These are phyloP conservation scores for Cryptococcus amylolentus DNA, from an alignment of 1,284 basidiomycete genomes.

Conservation along the genomic window DNA sequence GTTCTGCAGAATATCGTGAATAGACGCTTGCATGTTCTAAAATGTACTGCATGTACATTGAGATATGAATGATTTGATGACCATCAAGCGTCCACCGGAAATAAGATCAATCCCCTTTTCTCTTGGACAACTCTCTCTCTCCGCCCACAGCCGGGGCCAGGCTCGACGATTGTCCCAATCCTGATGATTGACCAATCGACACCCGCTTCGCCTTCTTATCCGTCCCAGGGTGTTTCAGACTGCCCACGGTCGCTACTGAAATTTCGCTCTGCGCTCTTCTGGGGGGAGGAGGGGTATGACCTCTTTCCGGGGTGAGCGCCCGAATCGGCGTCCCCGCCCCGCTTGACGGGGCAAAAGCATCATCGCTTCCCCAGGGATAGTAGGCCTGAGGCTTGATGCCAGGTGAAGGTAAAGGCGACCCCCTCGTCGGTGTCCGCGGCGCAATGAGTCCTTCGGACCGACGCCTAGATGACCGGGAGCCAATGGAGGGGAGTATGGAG, in stretches of 20 bases:
- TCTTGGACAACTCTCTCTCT: constrained; percentile 1
- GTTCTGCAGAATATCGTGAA: neutral
- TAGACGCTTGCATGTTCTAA: neutral
- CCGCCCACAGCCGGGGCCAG: neutral
- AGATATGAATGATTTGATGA: neutral
- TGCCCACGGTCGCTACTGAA: constrained; percentile 5
- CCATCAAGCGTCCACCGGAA: neutral
- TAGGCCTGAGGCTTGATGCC: constrained; percentile 25
- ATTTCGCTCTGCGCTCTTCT: constrained; percentile 29
- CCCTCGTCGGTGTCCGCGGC: constrained; percentile 52
- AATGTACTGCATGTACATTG: neutral
- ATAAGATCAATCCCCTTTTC: neutral
- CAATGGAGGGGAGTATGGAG: constrained; percentile 38
- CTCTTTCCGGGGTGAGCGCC: constrained; percentile 1
- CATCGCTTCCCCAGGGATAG: constrained; percentile 32
- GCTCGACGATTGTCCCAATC: neutral
- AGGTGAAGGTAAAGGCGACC: constrained; percentile 35
- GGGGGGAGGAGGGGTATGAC: constrained; percentile 27
- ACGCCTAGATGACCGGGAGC: constrained; percentile 20
- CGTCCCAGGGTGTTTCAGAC: constrained; percentile 3
- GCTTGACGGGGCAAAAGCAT: neutral
- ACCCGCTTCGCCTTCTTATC: neutral
- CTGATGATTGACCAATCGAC: neutral
- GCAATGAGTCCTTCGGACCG: constrained; percentile 61
- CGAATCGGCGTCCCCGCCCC: neutral